phyloP scores from a whole-genome alignment of 495 filamentous ascomycete species.

The Diplogelasinospora grovesii region DNA sequence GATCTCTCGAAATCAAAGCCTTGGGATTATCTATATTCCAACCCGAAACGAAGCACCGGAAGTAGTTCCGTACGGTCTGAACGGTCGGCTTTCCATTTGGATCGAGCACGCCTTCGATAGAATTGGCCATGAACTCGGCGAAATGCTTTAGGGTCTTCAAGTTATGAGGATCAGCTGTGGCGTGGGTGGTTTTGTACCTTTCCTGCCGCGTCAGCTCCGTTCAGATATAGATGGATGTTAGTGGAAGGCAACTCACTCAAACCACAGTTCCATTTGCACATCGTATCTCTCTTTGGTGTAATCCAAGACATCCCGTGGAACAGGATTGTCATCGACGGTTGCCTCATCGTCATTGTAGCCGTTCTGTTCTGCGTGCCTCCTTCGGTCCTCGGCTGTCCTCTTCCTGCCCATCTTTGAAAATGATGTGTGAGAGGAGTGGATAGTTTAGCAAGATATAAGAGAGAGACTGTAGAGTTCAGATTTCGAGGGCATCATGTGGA shows the following conservation, averaged over 20 bases:
- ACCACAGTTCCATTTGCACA: neutral
- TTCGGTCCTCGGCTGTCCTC: too few species aligned
- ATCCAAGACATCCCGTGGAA: too few species aligned
- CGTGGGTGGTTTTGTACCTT: neutral
- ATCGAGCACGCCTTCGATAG: neutral
- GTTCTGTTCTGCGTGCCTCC: too few species aligned
- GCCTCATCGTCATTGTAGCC: too few species aligned
- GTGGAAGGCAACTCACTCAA: slow-evolving; percentile 3
- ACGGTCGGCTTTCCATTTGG: neutral
- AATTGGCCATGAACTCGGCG: slow-evolving; percentile 1
- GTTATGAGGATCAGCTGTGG: neutral
- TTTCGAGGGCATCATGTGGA: too few species aligned
- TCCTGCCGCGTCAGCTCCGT: too few species aligned
- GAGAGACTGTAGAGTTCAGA: too few species aligned
- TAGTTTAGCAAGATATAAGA: too few species aligned
- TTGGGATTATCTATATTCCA: slow-evolving; percentile 1
- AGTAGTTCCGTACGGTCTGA: slow-evolving; percentile 1
- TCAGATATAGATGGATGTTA: neutral
- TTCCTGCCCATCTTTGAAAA: too few species aligned
- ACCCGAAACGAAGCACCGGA: slow-evolving; percentile 1
- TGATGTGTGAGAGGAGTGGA: too few species aligned
- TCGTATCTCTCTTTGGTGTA: neutral
- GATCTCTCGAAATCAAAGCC: too few species aligned
- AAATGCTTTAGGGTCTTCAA: neutral
- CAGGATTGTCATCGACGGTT: too few species aligned